Conservation (phyloP, 1,139 yeast genomes). For the Candida sojae region DNA sequence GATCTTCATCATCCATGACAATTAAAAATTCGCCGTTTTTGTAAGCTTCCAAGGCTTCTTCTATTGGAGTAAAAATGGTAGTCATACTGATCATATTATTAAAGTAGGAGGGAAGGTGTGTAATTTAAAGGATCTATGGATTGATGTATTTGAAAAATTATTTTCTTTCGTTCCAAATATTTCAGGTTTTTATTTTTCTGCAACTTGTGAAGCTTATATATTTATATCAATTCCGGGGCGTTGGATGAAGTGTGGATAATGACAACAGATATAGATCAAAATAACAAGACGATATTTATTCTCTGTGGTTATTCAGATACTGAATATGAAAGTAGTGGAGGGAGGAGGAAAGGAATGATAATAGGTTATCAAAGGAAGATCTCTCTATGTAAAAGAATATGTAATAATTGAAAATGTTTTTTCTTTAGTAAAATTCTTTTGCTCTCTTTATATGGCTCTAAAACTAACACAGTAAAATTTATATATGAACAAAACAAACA, state of each 20-base stretch:
- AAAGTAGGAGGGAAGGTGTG: background rate
- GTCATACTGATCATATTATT: slow-evolving; percentile 9
- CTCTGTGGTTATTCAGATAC: too few relatives aligned
- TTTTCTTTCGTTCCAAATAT: background rate
- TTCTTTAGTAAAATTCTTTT: background rate
- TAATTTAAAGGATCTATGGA: background rate
- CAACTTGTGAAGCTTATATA: background rate
- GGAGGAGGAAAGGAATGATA: background rate
- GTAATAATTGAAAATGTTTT: slow-evolving; percentile 1
- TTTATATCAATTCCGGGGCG: background rate
- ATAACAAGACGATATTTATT: too few relatives aligned
- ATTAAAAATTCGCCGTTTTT: slow-evolving; percentile 85
- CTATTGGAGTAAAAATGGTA: slow-evolving; percentile 15
- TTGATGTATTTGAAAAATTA: background rate
- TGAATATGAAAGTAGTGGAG: background rate
- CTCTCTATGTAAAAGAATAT: background rate
- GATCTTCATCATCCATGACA: slow-evolving; percentile 92
- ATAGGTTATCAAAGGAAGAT: background rate
- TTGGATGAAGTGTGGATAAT: background rate
- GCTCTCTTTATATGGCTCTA: background rate
- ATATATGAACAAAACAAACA: background rate
- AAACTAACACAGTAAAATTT: background rate
- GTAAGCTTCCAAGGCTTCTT: slow-evolving; percentile 76
- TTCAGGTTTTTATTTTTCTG: background rate
- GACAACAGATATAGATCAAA: background rate